Base-by-base conservation (phyloP, 1,284 basidiomycete species). In the Melampsora americana region DNA sequence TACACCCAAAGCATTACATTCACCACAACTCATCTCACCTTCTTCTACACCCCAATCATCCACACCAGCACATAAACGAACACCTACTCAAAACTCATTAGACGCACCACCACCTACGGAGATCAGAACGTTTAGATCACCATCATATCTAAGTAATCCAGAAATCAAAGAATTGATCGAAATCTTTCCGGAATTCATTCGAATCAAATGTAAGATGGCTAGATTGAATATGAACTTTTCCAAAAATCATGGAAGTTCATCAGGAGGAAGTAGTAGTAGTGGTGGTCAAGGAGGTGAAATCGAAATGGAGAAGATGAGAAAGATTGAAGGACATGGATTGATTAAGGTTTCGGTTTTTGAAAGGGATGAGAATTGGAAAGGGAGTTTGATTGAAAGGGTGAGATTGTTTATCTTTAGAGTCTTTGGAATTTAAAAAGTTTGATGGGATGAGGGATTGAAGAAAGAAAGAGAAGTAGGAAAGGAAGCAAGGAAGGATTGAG, bases 161-260 rank as follows among this genome's bases (percentile, higher is more conserved):
- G 79, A 80, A 39, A 65, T 78, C 0, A 44, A 46, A 2, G 32
- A 77, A 5, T 74, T 80, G n/a, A 61, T 74, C 42, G 42, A 60
- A 12, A 46, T 78, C 39, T 80, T 80, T n/a, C 79, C 79, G 1
- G 67, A 70, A 11, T 80, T 79, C 44, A 77, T 80, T 23, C n/a
- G 23, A 1, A 30, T 72, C 42, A 18, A 59, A 3, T 64, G 44
- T 18, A 65, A 65, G 11, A 16, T 42, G 6, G 18, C 65, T 30
- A 72, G 62, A 35, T 64, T 72, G 28, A 59, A 72, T 53, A 53
- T 35, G 35, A 35, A 35, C n/a, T 60, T 39, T n/a, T n/a, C n/a
- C n/a, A n/a, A n/a, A n/a, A n/a, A n/a, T n/a, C n/a, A n/a, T 20
- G 5, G 3, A 26, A 59, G 56, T n/a, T 32, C 23, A 20, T 60